Evolutionary conservation across 1,284 basidiomycete genomes (phyloP).

Genomic region (Phlebopus sp.): DNA sequence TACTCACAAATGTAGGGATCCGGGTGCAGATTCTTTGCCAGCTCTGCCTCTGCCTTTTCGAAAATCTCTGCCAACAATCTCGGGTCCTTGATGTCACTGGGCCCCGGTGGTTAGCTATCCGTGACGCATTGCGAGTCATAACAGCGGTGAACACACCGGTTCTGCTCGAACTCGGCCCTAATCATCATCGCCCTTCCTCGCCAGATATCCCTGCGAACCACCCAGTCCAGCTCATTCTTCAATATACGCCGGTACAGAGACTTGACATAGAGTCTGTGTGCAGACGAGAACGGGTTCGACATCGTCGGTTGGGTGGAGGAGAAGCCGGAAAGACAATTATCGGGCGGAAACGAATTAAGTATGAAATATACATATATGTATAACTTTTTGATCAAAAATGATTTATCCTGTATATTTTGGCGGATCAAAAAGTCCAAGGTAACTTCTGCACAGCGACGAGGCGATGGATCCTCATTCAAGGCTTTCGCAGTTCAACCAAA

Average conservation of each 20-base stretch:
- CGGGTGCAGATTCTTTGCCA: constrained; percentile 73
- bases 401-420: background rate
- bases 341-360: background rate
- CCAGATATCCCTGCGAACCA: constrained; percentile 82
- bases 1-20: constrained; percentile 86
- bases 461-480: constrained; percentile 77
- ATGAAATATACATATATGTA: background rate
- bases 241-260: constrained; percentile 87
- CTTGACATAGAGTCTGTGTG: constrained; percentile 86
- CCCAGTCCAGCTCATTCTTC: constrained; percentile 88
- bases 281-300: constrained; percentile 68
- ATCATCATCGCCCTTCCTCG: constrained; percentile 80
- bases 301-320: constrained; percentile 26
- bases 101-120: background rate
- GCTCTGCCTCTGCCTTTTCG: constrained; percentile 75
- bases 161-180: constrained; percentile 88
- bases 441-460: background rate
- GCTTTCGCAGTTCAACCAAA: constrained; percentile 67
- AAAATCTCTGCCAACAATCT: constrained; percentile 80
- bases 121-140: background rate
- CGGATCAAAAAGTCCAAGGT: constrained; percentile 1
- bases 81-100: constrained; percentile 86
- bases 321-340: background rate
- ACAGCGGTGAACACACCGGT: constrained; percentile 59
- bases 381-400: constrained; percentile 4